These are phyloP conservation scores for Pythium periplocum DNA, from an alignment of 352 stramenopile species.

Conservation along the genomic window DNA sequence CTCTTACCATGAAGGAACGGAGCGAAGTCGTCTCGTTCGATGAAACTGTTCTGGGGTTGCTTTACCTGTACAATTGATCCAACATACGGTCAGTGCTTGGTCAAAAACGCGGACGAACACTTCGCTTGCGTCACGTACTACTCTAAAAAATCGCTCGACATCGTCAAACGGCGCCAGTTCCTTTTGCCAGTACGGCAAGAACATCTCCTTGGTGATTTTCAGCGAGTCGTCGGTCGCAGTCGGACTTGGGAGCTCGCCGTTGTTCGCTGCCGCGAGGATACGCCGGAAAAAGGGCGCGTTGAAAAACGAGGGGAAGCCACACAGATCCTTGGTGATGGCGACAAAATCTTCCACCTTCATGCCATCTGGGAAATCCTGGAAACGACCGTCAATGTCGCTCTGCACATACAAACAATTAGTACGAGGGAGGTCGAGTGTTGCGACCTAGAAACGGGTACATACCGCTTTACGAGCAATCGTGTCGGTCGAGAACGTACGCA, in stretches of 20 bases:
- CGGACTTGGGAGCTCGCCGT: constrained; percentile 11
- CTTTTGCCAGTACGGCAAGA: constrained; percentile 91
- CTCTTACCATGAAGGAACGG: constrained; percentile 93
- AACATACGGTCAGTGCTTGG: too few species aligned
- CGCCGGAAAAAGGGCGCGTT: constrained; percentile 95
- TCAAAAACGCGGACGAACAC: too few species aligned
- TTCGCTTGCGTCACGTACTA: constrained; percentile 48
- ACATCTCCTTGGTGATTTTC: constrained; percentile 83
- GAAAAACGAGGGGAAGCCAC: constrained; percentile 98
- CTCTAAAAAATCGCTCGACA: constrained; percentile 96
- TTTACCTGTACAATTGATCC: constrained; percentile 67
- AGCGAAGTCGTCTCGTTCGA: constrained; percentile 95
- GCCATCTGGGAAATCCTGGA: constrained; percentile 70
- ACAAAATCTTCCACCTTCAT: constrained; percentile 89
- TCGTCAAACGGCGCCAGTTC: constrained; percentile 96
- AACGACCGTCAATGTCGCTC: constrained; percentile 72
- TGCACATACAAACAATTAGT: constrained; percentile 1
- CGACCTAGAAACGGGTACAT: neutral
- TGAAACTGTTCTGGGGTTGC: constrained; percentile 86
- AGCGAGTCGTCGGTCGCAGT: constrained; percentile 23
- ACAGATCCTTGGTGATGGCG: constrained; percentile 96
- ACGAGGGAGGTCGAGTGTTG: too few species aligned
- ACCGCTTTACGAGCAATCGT: constrained; percentile 55
- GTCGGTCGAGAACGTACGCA: constrained; percentile 59
- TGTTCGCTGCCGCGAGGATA: constrained; percentile 50